Percentiles rank a stretch among this genome's conserved stretches.
These are phyloP conservation scores for Sequoia sempervirens DNA, from an alignment of 75 land plant genomes.

Conservation along the genomic window DNA sequence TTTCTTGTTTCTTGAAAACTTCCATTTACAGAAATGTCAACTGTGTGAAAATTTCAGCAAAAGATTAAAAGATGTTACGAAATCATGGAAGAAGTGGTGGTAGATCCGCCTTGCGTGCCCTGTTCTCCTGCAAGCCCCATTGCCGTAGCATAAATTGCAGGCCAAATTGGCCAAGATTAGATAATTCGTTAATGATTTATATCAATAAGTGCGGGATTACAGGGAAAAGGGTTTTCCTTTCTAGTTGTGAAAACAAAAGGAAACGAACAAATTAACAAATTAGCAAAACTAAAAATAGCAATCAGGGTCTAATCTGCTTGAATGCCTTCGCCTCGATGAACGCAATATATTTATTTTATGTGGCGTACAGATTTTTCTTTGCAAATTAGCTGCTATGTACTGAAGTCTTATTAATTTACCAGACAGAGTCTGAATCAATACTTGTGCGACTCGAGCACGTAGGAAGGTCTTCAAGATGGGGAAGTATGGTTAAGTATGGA, in stretches of 20 bases:
- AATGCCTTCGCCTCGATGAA: background rate
- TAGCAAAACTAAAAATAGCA: too few relatives aligned
- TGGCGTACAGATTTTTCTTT: background rate
- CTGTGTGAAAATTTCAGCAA: background rate
- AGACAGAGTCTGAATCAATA: conserved; percentile 9
- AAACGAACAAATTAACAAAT: too few relatives aligned
- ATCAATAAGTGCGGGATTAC: background rate
- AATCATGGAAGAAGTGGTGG: conserved; percentile 10
- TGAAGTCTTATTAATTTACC: background rate
- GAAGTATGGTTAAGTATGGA: background rate
- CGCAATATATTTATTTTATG: background rate
- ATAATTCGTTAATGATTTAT: background rate
- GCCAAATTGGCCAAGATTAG: background rate
- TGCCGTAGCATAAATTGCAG: background rate
- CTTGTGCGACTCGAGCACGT: conserved; percentile 6
- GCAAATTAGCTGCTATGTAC: background rate
- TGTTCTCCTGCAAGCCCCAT: background rate
- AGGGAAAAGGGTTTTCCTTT: background rate
- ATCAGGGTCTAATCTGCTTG: background rate
- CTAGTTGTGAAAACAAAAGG: too few relatives aligned
- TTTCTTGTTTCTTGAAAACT: too few relatives aligned
- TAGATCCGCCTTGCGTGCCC: background rate
- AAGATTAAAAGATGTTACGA: background rate
- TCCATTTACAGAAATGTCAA: too few relatives aligned
- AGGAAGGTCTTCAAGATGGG: background rate